Percentiles rank a stretch among this genome's conserved stretches.
These are phyloP conservation scores for Nakazawaea sp. DNA, from an alignment of 805 yeast species.

Conservation along the genomic window DNA sequence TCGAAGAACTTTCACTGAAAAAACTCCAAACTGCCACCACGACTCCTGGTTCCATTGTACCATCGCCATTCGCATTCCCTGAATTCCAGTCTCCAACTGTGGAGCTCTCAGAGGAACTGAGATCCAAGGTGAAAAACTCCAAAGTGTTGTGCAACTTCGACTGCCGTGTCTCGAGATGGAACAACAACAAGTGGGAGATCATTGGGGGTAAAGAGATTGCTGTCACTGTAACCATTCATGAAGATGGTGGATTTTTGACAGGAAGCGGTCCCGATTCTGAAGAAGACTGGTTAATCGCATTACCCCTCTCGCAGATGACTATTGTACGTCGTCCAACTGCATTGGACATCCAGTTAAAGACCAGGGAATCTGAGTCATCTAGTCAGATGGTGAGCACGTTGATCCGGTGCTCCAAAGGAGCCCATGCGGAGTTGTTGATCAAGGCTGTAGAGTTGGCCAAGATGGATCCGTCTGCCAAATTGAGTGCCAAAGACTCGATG, in stretches of 20 bases:
- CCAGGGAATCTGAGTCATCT: conserved; percentile 2
- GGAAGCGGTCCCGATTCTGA: conserved; percentile 2
- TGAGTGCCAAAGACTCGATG: conserved; percentile 8
- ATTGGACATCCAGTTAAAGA: conserved; percentile 15
- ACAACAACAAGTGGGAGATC: conserved; percentile 19
- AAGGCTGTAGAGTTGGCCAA: conserved; percentile 11
- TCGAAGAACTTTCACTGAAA: not conserved
- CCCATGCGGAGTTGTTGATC: conserved; percentile 8
- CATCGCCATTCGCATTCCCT: conserved; percentile 12
- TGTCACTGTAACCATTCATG: conserved; percentile 5
- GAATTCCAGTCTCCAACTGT: conserved; percentile 4
- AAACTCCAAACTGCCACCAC: not conserved
- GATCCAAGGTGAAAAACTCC: conserved; percentile 3
- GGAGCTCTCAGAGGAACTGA: conserved; percentile 2
- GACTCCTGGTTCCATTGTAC: conserved; percentile 5
- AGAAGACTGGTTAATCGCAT: conserved; percentile 13
- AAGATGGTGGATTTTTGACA: conserved; percentile 5
- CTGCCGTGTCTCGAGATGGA: conserved; percentile 22
- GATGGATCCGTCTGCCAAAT: not conserved
- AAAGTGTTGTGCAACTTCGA: conserved; percentile 14
- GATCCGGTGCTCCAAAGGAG: conserved; percentile 7
- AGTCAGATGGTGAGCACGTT: conserved; percentile 5
- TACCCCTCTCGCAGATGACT: conserved; percentile 13
- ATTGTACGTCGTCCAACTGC: conserved; percentile 15
- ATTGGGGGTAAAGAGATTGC: conserved; percentile 12